Percentiles rank a stretch among this genome's conserved stretches.
phyloP scores from a whole-genome alignment of 1,284 basidiomycete genomes.

The Tylopilus sp. region DNA sequence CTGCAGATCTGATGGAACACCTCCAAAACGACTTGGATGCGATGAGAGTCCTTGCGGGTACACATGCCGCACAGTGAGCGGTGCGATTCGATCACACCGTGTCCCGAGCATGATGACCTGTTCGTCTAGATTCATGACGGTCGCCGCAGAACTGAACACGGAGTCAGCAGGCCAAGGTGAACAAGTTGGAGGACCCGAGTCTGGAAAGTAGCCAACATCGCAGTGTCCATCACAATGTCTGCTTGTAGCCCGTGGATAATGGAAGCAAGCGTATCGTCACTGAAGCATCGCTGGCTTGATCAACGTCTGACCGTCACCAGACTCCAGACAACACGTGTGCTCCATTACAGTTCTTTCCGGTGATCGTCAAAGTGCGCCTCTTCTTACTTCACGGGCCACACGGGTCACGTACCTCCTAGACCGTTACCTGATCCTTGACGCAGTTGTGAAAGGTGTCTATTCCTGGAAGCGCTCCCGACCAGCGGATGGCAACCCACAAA shows the following conservation, averaged over 20 bases:
- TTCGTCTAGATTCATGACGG: constrained; percentile 57
- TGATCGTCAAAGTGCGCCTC: too few species aligned
- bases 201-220: constrained; percentile 8
- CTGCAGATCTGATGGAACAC: constrained; percentile 67
- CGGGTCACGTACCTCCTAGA: too few species aligned
- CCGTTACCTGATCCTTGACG: too few species aligned
- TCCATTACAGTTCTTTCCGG: too few species aligned
- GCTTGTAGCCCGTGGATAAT: not conserved
- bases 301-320: too few species aligned
- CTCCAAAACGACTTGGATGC: constrained; percentile 66
- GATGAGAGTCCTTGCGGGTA: constrained; percentile 66
- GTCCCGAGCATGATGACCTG: not conserved
- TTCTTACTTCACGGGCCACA: too few species aligned
- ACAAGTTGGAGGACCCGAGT: constrained; percentile 1
- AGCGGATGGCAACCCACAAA: too few species aligned
- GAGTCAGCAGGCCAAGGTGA: constrained; percentile 37
- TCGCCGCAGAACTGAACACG: constrained; percentile 53
- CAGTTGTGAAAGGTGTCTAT: too few species aligned
- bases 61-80: constrained; percentile 67
- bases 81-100: not conserved
- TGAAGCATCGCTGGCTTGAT: too few species aligned
- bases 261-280: not conserved
- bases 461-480: too few species aligned
- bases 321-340: too few species aligned
- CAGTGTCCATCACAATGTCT: not conserved